Conservation (phyloP, 768 basidiomycete species). For the Lepiota brunneoincarnata region DNA sequence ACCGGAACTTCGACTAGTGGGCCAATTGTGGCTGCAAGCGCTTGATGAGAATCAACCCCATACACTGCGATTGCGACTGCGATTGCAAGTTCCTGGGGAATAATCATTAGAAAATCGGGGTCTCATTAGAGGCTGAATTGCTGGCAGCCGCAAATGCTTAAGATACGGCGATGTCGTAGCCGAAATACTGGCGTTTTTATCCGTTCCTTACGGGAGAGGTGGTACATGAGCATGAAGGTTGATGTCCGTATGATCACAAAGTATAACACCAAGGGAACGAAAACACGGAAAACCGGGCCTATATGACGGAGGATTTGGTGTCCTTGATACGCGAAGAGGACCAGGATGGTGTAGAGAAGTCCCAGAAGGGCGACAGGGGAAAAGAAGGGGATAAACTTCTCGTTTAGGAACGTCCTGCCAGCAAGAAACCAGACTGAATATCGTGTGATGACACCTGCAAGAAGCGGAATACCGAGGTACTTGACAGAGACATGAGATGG, state of each 20-base stretch:
- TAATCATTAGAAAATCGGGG: background rate
- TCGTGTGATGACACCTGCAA: constrained; percentile 69
- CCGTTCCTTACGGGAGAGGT: constrained; percentile 35
- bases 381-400: constrained; percentile 65
- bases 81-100: constrained; percentile 72
- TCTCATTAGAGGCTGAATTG: constrained; percentile 54
- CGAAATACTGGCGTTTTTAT: constrained; percentile 22
- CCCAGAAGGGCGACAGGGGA: constrained; percentile 70
- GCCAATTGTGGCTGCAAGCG: constrained; percentile 77
- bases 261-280: constrained; percentile 79
- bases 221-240: constrained; percentile 56
- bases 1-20: constrained; percentile 82
- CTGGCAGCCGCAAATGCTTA: constrained; percentile 80
- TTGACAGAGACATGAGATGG: constrained; percentile 22
- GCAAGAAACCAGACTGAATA: constrained; percentile 44
- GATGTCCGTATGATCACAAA: constrained; percentile 75
- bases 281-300: constrained; percentile 74
- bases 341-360: constrained; percentile 76
- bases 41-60: constrained; percentile 76
- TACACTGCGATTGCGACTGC: constrained; percentile 78
- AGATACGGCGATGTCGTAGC: constrained; percentile 72
- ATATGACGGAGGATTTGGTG: constrained; percentile 72
- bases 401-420: constrained; percentile 47
- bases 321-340: constrained; percentile 70
- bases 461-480: constrained; percentile 84